Evolutionary conservation across 805 yeast species (phyloP).

Genomic region (Candida oleophila): DNA sequence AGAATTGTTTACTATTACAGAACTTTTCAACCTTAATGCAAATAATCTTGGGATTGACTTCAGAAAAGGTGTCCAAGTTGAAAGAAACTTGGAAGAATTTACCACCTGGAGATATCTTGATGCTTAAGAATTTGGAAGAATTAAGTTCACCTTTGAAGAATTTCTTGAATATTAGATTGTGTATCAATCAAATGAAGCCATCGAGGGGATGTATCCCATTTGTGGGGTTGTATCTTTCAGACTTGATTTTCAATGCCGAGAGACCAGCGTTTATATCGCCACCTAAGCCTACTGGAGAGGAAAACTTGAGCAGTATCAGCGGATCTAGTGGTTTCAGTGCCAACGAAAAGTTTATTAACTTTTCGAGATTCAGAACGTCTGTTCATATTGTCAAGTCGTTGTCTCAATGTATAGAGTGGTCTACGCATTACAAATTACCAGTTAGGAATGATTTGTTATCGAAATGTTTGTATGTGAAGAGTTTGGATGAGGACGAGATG

Average conservation of each 20-base stretch:
- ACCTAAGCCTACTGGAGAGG: conserved; percentile 12
- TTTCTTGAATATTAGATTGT: conserved; percentile 64
- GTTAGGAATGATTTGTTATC: conserved; percentile 66
- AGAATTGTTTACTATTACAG: conserved; percentile 66
- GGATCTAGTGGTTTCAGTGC: conserved; percentile 5
- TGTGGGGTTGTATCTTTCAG: conserved; percentile 81
- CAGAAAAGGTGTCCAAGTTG: conserved; percentile 58
- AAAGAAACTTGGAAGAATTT: conserved; percentile 73
- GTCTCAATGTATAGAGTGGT: conserved; percentile 83
- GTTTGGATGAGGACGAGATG: conserved; percentile 75
- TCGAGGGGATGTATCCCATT: conserved; percentile 86
- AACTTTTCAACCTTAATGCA: conserved; percentile 89
- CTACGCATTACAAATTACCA: conserved; percentile 59
- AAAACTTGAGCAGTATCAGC: conserved; percentile 4
- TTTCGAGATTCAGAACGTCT: conserved; percentile 72
- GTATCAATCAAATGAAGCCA: conserved; percentile 58
- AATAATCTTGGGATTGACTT: conserved; percentile 74
- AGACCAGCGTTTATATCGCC: conserved; percentile 48
- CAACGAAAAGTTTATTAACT: conserved; percentile 57
- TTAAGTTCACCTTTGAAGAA: conserved; percentile 74
- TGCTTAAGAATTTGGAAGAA: conserved; percentile 65
- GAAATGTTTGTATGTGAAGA: conserved; percentile 78
- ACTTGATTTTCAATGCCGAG: conserved; percentile 72
- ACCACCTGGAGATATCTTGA: conserved; percentile 67
- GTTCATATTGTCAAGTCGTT: conserved; percentile 77